Base-by-base conservation (phyloP, 2,329 filamentous ascomycete species). In the Septoria petroselini region DNA sequence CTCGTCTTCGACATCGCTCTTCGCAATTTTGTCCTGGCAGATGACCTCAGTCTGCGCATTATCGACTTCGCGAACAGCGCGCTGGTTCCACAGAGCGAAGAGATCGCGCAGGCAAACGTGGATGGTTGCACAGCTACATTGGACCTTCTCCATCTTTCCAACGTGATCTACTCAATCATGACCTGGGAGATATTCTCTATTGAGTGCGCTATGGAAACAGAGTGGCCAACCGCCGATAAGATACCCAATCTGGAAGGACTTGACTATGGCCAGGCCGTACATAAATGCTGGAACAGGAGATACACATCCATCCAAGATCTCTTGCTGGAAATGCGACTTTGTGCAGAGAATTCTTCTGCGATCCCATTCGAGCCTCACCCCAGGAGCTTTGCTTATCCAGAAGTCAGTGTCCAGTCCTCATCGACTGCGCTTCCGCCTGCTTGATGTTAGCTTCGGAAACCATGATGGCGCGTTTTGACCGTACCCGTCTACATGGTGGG, bases 21-120 rank as follows among this genome's bases (percentile, higher is more conserved):
- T 43, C 52, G 52, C 25, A 55, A 52, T 31, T 52, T 55, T 25
- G 8, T 55, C 18, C 52, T 55, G 7, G 34, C 52, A 18, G 52
- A 55, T 33, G 52, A 55, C 15, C 40, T 52, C 30, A 35, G 34
- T 38, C 52, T 55, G 4, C 48, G 52, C 27, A 52, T 56, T 12
- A 49, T 55, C 48, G 52, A 55, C 35, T 55, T 55, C 27, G 48
- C 48, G 9, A 55, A 55, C 40, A 55, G 52, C 39, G 12, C 44
- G 40, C 48, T 55, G 14, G 41, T 52, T 18, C 30, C 48, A 34
- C 43, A 38, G 23, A 31, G 40, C 18, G 40, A 15, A 30, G 43
- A 52, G 27, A 55, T 52, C 39, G 42, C 43, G 18, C 27, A 45
- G 41, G 52, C 23, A 33, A 35, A 54, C 23, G 29, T 52, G 5